These are phyloP conservation scores for Bifiguratus adelaidae DNA, from an alignment of 192 early-diverging fungal species.

Conservation along the genomic window DNA sequence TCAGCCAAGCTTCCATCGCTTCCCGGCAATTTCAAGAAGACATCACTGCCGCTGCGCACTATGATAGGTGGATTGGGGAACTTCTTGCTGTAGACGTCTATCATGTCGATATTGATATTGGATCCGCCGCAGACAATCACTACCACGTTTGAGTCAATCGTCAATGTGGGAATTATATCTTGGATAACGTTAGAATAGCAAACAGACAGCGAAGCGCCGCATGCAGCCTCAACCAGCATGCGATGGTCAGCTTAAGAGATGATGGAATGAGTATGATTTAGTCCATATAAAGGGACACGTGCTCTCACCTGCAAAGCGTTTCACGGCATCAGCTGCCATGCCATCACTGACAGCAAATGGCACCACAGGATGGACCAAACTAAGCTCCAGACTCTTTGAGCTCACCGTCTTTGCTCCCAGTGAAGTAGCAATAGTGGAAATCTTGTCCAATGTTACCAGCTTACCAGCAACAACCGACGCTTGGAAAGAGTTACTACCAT, in stretches of 20 bases:
- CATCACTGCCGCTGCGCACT: slow-evolving; percentile 59
- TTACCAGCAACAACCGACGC: slow-evolving; percentile 43
- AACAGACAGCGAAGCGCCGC: slow-evolving; percentile 48
- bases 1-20: too few species aligned
- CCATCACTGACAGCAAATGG: slow-evolving; percentile 47
- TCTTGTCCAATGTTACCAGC: slow-evolving; percentile 24
- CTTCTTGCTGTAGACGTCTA: slow-evolving; percentile 43
- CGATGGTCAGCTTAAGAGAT: slow-evolving; percentile 36
- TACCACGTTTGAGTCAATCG: slow-evolving; percentile 43
- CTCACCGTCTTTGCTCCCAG: slow-evolving; percentile 27
- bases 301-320: slow-evolving; percentile 39
- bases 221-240: slow-evolving; percentile 48
- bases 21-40: slow-evolving; percentile 41
- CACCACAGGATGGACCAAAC: slow-evolving; percentile 37
- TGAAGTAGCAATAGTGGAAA: slow-evolving; percentile 33
- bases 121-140: slow-evolving; percentile 60
- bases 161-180: slow-evolving; percentile 49
- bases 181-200: slow-evolving; percentile 47
- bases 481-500: slow-evolving; percentile 64
- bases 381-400: slow-evolving; percentile 30
- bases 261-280: slow-evolving; percentile 9
- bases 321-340: slow-evolving; percentile 37
- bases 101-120: slow-evolving; percentile 45
- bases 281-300: slow-evolving; percentile 10
- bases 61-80: slow-evolving; percentile 54